Percentiles rank a stretch among this genome's conserved stretches.
These are phyloP conservation scores for Hordeum pubiflorum DNA, from an alignment of 202 grass and related monocot species.

Conservation along the genomic window DNA sequence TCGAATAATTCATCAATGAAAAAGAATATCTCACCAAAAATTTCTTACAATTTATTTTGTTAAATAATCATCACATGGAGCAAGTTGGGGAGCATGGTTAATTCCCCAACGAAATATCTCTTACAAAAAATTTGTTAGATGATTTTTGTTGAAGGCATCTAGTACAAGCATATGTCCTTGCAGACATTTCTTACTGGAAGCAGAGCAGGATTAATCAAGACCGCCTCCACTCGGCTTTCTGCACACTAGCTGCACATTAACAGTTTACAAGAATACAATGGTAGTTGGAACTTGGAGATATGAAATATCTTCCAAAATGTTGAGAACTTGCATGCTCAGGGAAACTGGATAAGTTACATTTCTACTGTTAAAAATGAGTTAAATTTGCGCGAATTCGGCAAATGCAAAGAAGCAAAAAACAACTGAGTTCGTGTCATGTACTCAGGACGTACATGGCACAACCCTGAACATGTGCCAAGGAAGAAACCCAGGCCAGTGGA, in stretches of 20 bases:
- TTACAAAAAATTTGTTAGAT: too few species aligned
- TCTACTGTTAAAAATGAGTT: too few species aligned
- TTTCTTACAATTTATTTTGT: neutral
- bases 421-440: neutral
- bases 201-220: too few species aligned
- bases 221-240: neutral
- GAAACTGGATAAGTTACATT: too few species aligned
- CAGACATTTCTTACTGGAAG: too few species aligned
- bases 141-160: too few species aligned
- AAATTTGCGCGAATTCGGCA: too few species aligned
- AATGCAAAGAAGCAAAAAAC: neutral
- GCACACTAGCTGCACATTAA: slow-evolving; percentile 35
- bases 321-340: too few species aligned
- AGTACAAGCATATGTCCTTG: too few species aligned
- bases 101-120: neutral
- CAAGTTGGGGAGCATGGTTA: neutral
- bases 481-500: neutral
- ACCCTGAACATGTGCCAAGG: neutral
- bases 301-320: neutral
- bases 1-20: neutral
- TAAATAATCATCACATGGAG: neutral
- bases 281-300: neutral
- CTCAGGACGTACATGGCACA: neutral
- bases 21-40: neutral
- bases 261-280: neutral